Conservation (phyloP, 2,329 filamentous ascomycete species). For the Venturia asperata region DNA sequence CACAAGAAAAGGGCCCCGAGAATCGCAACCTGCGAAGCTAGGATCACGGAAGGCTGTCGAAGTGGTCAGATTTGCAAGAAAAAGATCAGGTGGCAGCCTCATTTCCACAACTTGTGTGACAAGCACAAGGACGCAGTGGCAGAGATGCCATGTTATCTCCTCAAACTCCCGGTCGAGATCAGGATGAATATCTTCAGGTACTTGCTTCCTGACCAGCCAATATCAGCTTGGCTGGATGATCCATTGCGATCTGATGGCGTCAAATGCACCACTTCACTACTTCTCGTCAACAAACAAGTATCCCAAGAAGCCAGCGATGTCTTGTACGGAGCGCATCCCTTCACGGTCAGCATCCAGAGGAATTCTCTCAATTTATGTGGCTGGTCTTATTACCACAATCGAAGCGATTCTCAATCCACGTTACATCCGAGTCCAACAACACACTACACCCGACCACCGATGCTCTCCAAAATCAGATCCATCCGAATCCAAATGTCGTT, state of each 20-base stretch:
- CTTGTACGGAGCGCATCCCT: conserved; percentile 15
- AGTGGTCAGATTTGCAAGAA: conserved; percentile 1
- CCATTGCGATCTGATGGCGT: conserved; percentile 13
- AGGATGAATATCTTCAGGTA: conserved; percentile 15
- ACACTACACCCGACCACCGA: conserved; percentile 12
- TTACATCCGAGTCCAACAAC: neutral
- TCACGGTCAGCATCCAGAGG: conserved; percentile 11
- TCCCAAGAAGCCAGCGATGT: conserved; percentile 12
- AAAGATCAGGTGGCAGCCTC: conserved; percentile 13
- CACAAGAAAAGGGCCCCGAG: conserved; percentile 11
- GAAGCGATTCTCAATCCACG: conserved; percentile 4
- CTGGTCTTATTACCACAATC: conserved; percentile 6
- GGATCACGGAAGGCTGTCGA: neutral
- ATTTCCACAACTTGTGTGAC: conserved; percentile 10
- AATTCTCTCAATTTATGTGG: conserved; percentile 14
- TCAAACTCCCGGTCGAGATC: conserved; percentile 15
- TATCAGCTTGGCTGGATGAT: conserved; percentile 12
- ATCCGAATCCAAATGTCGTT: conserved; percentile 17
- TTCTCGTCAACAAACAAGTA: conserved; percentile 17
- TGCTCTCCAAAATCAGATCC: conserved; percentile 12
- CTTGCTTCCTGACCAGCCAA: conserved; percentile 16
- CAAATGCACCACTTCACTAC: conserved; percentile 9
- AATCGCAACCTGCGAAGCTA: neutral
- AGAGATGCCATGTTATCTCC: conserved; percentile 10
- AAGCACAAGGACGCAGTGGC: conserved; percentile 6